These are phyloP conservation scores for Rhizophagus sp. DNA, from an alignment of 192 early-diverging fungal species.

Conservation along the genomic window DNA sequence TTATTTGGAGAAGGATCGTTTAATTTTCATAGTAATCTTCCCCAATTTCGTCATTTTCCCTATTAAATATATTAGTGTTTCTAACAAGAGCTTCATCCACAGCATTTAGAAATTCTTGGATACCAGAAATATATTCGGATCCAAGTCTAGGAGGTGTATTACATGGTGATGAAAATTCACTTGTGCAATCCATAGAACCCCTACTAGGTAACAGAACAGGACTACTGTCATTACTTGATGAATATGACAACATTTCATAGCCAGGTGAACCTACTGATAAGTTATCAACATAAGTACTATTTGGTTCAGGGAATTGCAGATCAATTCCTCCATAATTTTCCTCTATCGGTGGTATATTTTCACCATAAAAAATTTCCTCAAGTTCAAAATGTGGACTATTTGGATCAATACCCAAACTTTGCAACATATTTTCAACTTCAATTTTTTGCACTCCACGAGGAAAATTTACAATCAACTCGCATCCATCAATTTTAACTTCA, in stretches of 20 bases:
- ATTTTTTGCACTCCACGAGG: neutral
- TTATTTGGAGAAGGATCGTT: neutral
- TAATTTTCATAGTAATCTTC: neutral
- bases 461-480: constrained; percentile 5
- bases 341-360: neutral
- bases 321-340: neutral
- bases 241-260: neutral
- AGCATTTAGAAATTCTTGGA: constrained; percentile 1
- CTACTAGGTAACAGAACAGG: neutral
- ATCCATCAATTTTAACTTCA: neutral
- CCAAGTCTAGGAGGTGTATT: neutral
- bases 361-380: neutral
- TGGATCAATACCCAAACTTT: neutral
- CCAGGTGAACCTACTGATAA: neutral
- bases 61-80: neutral
- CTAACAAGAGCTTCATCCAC: neutral
- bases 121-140: neutral
- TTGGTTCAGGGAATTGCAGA: neutral
- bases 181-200: neutral
- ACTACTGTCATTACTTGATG: neutral
- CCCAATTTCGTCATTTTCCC: neutral
- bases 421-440: neutral
- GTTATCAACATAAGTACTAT: neutral
- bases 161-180: neutral
- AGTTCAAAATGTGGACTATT: constrained; percentile 9